These are phyloP conservation scores for Phytophthora europaea DNA, from an alignment of 352 stramenopile species.

Conservation along the genomic window DNA sequence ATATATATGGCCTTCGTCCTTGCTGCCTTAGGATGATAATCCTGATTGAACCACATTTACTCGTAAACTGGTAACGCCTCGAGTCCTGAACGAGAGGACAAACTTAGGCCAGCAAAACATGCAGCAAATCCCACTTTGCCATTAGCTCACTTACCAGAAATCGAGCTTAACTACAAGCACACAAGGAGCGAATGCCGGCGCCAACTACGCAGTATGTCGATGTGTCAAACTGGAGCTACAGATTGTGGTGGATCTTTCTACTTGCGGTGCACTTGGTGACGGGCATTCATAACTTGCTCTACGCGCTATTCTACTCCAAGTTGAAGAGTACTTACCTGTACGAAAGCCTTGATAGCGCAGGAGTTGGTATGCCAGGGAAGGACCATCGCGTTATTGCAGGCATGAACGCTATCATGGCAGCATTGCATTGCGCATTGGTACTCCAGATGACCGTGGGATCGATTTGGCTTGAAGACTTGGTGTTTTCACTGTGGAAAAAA, in stretches of 20 bases:
- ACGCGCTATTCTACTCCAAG: not conserved
- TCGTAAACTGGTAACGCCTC: too few species aligned
- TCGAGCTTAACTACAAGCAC: not conserved
- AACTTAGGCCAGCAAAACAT: too few species aligned
- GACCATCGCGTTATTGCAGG: not conserved
- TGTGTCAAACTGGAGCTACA: not conserved
- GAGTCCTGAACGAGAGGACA: too few species aligned
- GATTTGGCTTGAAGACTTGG: not conserved
- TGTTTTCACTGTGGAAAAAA: not conserved
- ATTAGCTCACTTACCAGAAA: not conserved
- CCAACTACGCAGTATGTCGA: not conserved
- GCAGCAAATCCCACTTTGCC: too few species aligned
- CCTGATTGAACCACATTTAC: too few species aligned
- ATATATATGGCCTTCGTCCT: too few species aligned
- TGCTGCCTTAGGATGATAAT: too few species aligned
- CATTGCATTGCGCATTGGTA: not conserved
- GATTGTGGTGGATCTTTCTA: not conserved
- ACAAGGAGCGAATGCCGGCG: not conserved
- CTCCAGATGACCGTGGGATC: not conserved
- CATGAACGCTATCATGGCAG: not conserved
- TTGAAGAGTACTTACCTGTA: not conserved
- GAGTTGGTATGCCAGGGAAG: not conserved
- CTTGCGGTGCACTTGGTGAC: constrained; percentile 1
- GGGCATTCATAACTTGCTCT: not conserved
- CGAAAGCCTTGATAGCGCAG: not conserved